A percentile compares a stretch with the other conserved stretches of the same genome.
phyloP scores from a whole-genome alignment of 2,329 filamentous ascomycete species.

The Aspergillus ochraceoroseus region DNA sequence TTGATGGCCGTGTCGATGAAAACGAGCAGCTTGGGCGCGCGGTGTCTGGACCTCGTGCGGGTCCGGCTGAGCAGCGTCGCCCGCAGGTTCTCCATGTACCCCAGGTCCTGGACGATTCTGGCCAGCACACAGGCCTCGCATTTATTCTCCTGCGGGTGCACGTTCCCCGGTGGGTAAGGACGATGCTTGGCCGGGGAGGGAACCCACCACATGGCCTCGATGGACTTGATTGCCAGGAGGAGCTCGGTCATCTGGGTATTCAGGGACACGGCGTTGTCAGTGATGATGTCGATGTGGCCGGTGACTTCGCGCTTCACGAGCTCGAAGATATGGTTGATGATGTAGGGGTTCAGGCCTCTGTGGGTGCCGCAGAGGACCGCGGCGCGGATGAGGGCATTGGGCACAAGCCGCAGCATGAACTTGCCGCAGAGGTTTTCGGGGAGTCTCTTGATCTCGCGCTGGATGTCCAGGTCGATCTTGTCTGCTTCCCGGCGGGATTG shows the following conservation, averaged over 20 bases:
- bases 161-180: slow-evolving; percentile 13
- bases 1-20: slow-evolving; percentile 32
- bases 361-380: slow-evolving; percentile 24
- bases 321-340: slow-evolving; percentile 20
- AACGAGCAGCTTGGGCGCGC: slow-evolving; percentile 24
- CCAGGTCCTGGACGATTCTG: slow-evolving; percentile 26
- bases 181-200: slow-evolving; percentile 1
- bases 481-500: not conserved
- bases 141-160: slow-evolving; percentile 29
- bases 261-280: slow-evolving; percentile 17
- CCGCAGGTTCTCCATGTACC: slow-evolving; percentile 30
- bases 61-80: slow-evolving; percentile 30
- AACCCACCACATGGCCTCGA: slow-evolving; percentile 34
- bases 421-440: slow-evolving; percentile 12
- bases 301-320: slow-evolving; percentile 27
- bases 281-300: slow-evolving; percentile 20
- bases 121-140: slow-evolving; percentile 40
- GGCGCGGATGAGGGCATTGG: slow-evolving; percentile 18
- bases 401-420: slow-evolving; percentile 16
- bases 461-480: slow-evolving; percentile 4
- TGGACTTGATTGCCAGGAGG: slow-evolving; percentile 24
- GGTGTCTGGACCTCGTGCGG: slow-evolving; percentile 21
- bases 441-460: slow-evolving; percentile 13
- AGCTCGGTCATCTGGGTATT: too few species aligned
- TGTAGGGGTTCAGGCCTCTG: slow-evolving; percentile 22